Evolutionary conservation across 75 land plant genomes (phyloP), one percentile per base, ranked within the genome.

Genomic region (Azolla pinnata): DNA sequence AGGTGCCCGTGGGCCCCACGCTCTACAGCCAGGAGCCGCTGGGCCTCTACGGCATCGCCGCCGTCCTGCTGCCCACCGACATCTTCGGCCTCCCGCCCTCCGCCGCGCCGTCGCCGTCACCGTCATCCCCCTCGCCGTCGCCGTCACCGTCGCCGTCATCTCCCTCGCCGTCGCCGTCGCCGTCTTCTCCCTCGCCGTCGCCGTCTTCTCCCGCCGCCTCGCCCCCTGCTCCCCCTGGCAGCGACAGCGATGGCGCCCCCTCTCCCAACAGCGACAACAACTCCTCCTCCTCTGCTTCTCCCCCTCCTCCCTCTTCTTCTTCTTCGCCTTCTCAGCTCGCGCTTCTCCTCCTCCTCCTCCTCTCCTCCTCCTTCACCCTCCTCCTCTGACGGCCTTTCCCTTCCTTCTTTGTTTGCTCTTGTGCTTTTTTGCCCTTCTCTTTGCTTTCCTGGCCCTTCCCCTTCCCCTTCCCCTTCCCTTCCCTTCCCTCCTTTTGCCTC

Each of bases 11-110:
- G 12, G 29, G 23, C 9, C 16, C 20, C 17, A 54, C 71, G 26
- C 31, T 49, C 4, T 26, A 49, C 1, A 68, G 65, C 49, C 27
- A 53, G 7, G 58, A 35, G 19, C 71, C 69, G 2, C 29, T 63
- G n/a, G 71, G 47, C 0, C 27, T 69, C 3, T 69, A 66, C 32
- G 44, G 70, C 32, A 40, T 69, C 21, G 50, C 67, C 19, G 47
- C 47, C 7, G 69, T 64, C 4, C 56, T 69, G 48, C 29, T 47
- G 44, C 69, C 71, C 14, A 28, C 59, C 28, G 59, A 69, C 33
- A 63, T 69, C 8, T 69, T 69, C 34, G 54, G 49, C 25, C 2
- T 25, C 0, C 23, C 56, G 4, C 69, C 59, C 1, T 31, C 21
- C 1, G 38, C 34, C 18, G 44, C 17, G 7, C 68, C 58, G 0